These are phyloP conservation scores for Beauveria sp. DNA, from an alignment of 2,329 filamentous ascomycete genomes.

Conservation along the genomic window DNA sequence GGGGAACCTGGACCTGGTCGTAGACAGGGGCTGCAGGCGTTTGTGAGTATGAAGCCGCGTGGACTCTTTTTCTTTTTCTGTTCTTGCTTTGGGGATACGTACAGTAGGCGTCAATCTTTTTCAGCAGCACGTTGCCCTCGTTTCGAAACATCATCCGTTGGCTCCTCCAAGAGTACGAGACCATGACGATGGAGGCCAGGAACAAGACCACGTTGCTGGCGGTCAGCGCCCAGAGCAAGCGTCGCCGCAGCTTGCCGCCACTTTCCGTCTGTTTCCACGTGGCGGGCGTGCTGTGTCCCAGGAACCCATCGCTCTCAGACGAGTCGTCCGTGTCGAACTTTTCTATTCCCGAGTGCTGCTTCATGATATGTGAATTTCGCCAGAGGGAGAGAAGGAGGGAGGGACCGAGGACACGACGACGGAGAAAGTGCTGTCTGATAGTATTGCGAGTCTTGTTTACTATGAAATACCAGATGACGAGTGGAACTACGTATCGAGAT, in stretches of 20 bases:
- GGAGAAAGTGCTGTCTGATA: too few relatives aligned
- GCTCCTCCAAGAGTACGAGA: background rate
- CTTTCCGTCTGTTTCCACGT: background rate
- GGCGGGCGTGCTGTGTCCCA: background rate
- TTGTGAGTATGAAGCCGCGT: background rate
- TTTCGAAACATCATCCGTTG: background rate
- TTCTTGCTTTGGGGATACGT: too few relatives aligned
- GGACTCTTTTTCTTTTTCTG: background rate
- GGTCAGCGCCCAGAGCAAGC: background rate
- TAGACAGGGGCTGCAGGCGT: background rate
- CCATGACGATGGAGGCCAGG: background rate
- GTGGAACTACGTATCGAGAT: too few relatives aligned
- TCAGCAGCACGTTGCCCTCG: background rate
- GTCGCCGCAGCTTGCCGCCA: background rate
- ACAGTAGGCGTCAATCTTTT: constrained; percentile 4
- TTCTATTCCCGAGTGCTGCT: background rate
- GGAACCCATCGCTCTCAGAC: background rate
- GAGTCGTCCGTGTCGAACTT: background rate
- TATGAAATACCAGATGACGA: too few relatives aligned
- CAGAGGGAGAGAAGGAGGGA: too few relatives aligned
- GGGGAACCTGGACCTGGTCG: background rate
- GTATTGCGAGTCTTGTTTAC: too few relatives aligned
- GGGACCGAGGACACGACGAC: too few relatives aligned
- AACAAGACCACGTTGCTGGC: background rate
- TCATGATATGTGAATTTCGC: too few relatives aligned